Base-by-base conservation (phyloP, 257 asterid species). In the Voacanga thouarsii region DNA sequence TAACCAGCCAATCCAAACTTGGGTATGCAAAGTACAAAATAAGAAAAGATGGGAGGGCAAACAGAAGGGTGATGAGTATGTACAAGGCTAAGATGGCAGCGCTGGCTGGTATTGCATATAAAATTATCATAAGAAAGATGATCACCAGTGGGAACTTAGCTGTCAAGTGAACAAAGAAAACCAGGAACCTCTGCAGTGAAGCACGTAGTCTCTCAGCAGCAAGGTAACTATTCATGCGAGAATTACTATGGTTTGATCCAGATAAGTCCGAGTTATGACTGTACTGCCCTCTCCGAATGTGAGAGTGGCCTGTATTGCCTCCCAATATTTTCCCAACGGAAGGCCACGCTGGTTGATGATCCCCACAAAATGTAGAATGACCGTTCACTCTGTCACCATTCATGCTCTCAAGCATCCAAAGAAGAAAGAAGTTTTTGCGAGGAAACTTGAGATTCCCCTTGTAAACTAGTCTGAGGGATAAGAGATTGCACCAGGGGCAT, bases 381-480 rank as follows among this genome's bases (percentile, higher is more conserved):
- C 94, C 84, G 72, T 83, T 90, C 75, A 85, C 84, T 79, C 99
- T 88, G 75, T 94, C 95, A 12, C 99, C 97, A 41, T 92, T 94
- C 95, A 90, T 91, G 83, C 95, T 92, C 91, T 92, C 99, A 4
- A 94, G 97, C 97, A 94, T 92, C 99, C 97, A 94, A 19, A 94
- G 90, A 71, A 94, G 97, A 86, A 94, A 92, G 88, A 90, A 94
- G 88, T 94, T 94, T 80, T 94, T 94, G 26, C 95, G 93, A 45
- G 99, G 99, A 74, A 91, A 94, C 80, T 79, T 94, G 41, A 94
- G 92, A 85, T 82, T 87, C 23, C 96, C 96, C 79, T 86, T 86
- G 79, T 90, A 94, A 75, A 94, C 92, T 69, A 94, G 79, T 61
- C 97, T 94, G n/a, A 83, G 89, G 14, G 97, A 92, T 61, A 92